Percentiles rank a stretch among this genome's conserved stretches.
These are phyloP conservation scores for Mucor mucedo DNA, from an alignment of 371 early-diverging fungal genomes.

Conservation along the genomic window DNA sequence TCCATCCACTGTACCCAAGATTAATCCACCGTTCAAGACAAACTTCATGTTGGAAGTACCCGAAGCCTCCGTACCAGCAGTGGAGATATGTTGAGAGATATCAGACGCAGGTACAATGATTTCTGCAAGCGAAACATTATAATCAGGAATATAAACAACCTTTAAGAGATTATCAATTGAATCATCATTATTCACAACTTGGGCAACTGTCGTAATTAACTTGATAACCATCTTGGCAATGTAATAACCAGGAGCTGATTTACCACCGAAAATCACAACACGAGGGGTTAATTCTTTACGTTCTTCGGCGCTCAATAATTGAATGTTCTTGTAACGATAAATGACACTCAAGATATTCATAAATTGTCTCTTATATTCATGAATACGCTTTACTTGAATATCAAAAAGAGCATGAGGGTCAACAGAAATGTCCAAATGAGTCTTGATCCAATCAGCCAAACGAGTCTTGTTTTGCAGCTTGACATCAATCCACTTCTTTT, in stretches of 20 bases:
- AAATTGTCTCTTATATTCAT: constrained; percentile 97
- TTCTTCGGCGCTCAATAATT: constrained; percentile 69
- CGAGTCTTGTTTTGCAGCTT: constrained; percentile 88
- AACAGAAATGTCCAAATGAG: constrained; percentile 68
- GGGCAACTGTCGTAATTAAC: constrained; percentile 90
- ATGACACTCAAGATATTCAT: constrained; percentile 94
- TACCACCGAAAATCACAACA: constrained; percentile 83
- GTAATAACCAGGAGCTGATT: constrained; percentile 93
- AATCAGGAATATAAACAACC: constrained; percentile 94
- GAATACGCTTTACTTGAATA: constrained; percentile 94
- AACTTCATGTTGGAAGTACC: constrained; percentile 98
- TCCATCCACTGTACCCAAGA: constrained; percentile 86
- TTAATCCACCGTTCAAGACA: constrained; percentile 93
- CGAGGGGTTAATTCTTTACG: constrained; percentile 72
- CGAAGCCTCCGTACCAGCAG: constrained; percentile 95
- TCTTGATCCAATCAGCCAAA: constrained; percentile 79
- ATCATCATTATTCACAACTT: constrained; percentile 83
- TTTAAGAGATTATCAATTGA: constrained; percentile 79
- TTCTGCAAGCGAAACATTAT: constrained; percentile 92
- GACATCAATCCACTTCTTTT: constrained; percentile 83
- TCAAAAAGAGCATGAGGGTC: constrained; percentile 90
- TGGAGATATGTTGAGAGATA: constrained; percentile 91
- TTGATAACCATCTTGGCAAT: constrained; percentile 96
- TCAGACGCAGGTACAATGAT: constrained; percentile 92
- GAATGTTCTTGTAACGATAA: constrained; percentile 83